Percentiles rank a stretch among this genome's conserved stretches.
These are phyloP conservation scores for Thuja plicata DNA, from an alignment of 83 land plant genomes.

Conservation along the genomic window DNA sequence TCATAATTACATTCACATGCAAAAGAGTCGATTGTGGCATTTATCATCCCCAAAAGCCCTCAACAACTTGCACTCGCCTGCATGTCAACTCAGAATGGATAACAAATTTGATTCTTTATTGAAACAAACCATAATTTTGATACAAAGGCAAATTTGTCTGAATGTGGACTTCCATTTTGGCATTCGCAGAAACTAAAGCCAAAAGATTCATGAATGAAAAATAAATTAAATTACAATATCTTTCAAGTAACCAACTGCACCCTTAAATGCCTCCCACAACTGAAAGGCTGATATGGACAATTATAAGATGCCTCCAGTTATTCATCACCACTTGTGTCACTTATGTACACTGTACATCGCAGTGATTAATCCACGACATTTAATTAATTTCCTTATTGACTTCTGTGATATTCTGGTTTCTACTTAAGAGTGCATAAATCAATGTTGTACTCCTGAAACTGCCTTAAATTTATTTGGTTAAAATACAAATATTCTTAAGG, in stretches of 20 bases:
- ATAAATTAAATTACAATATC: constrained; percentile 3
- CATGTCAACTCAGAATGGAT: background rate
- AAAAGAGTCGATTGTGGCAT: background rate
- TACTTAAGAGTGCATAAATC: background rate
- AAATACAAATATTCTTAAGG: background rate
- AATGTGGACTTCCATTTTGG: background rate
- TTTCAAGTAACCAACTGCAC: background rate
- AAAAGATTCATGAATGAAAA: background rate
- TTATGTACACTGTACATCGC: background rate
- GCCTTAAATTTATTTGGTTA: background rate
- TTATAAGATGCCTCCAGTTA: background rate
- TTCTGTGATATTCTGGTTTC: background rate
- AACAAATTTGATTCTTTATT: background rate
- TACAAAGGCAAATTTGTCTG: background rate
- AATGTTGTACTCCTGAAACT: background rate
- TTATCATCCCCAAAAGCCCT: background rate
- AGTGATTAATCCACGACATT: background rate
- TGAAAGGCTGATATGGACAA: background rate
- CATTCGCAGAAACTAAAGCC: background rate
- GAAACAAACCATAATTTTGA: background rate
- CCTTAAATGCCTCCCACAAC: background rate
- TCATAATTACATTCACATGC: background rate
- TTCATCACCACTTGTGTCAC: background rate
- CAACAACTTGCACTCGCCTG: background rate
- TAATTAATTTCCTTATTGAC: background rate